phyloP scores from a whole-genome alignment of 2,329 filamentous ascomycete genomes.

The Beauveria caledonica region DNA sequence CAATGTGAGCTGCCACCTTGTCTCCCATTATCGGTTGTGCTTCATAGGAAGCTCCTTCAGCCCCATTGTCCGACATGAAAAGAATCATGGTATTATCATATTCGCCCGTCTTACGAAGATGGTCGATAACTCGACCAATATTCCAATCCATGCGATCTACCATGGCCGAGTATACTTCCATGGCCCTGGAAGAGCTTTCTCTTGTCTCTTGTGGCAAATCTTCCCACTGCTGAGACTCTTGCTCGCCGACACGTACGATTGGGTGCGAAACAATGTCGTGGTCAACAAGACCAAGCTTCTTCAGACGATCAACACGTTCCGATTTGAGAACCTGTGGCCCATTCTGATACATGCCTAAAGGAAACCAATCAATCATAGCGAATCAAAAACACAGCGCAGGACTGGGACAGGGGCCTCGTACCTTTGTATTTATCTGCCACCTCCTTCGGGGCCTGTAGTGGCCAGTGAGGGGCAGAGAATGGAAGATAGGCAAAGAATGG shows the following conservation, averaged over 20 bases:
- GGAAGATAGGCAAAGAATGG: constrained; percentile 54
- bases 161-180: constrained; percentile 58
- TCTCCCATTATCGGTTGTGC: constrained; percentile 48
- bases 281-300: constrained; percentile 47
- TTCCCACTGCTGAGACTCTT: constrained; percentile 38
- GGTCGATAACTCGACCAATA: constrained; percentile 49
- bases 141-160: constrained; percentile 54
- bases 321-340: constrained; percentile 49
- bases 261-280: constrained; percentile 42
- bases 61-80: constrained; percentile 57
- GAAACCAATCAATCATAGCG: neutral
- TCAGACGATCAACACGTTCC: constrained; percentile 44
- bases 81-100: constrained; percentile 56
- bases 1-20: constrained; percentile 42
- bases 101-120: constrained; percentile 47
- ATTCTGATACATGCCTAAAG: constrained; percentile 41
- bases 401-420: neutral
- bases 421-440: constrained; percentile 49
- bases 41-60: constrained; percentile 51
- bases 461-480: constrained; percentile 57
- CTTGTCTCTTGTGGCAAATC: constrained; percentile 37
- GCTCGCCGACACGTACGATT: constrained; percentile 33
- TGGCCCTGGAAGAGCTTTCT: constrained; percentile 41
- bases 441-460: constrained; percentile 48
- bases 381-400: too few relatives aligned